Percentiles rank a stretch among this genome's conserved stretches.
These are phyloP conservation scores for Arachnomyces sp. DNA, from an alignment of 2,329 filamentous ascomycete genomes.

Conservation along the genomic window DNA sequence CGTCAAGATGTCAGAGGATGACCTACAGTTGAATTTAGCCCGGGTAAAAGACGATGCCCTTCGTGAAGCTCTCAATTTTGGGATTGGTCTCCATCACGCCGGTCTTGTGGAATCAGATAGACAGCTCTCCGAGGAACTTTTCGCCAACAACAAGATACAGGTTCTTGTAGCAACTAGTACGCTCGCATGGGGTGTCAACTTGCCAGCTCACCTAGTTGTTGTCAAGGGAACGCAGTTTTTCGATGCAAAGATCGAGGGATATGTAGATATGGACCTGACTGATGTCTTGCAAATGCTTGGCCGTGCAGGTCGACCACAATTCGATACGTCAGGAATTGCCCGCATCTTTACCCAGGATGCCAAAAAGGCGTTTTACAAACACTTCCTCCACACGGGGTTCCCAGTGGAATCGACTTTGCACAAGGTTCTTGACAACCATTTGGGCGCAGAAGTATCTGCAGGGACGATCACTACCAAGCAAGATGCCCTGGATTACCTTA, in stretches of 20 bases:
- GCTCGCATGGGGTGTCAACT: conserved; percentile 94
- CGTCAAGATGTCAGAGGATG: conserved; percentile 88
- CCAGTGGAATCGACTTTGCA: conserved; percentile 94
- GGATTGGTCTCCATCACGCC: conserved; percentile 93
- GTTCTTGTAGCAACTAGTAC: conserved; percentile 94
- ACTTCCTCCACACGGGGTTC: conserved; percentile 96
- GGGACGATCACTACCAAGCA: conserved; percentile 91
- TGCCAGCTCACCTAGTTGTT: conserved; percentile 92
- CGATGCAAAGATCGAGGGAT: conserved; percentile 94
- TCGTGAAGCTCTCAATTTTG: conserved; percentile 90
- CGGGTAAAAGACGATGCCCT: conserved; percentile 89
- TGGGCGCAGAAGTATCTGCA: conserved; percentile 88
- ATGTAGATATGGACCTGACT: conserved; percentile 97
- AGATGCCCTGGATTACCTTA: conserved; percentile 93
- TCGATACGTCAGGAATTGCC: conserved; percentile 91
- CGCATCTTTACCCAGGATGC: conserved; percentile 95
- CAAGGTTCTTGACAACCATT: conserved; percentile 93
- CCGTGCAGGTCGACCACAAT: conserved; percentile 89
- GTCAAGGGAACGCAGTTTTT: conserved; percentile 98
- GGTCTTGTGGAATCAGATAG: conserved; percentile 93
- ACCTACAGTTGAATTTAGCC: conserved; percentile 77
- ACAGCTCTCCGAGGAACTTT: conserved; percentile 85
- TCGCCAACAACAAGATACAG: conserved; percentile 96
- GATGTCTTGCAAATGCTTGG: conserved; percentile 98
- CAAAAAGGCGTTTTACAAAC: conserved; percentile 99